Conservation (phyloP, 2,329 filamentous ascomycete genomes). For the Alternaria brassicae region DNA sequence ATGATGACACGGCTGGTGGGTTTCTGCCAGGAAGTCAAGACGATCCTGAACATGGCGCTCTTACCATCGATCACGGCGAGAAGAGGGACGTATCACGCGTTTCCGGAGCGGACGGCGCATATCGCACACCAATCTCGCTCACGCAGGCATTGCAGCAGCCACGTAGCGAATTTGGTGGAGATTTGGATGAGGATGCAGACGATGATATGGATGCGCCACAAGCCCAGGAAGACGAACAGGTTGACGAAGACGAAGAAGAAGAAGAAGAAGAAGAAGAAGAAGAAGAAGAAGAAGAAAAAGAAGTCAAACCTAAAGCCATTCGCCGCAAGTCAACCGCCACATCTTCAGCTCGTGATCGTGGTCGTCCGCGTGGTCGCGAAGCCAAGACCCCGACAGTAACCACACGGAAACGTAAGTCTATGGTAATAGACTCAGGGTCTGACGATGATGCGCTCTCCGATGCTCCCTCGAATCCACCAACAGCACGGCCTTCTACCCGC, state of each 20-base stretch:
- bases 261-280: conserved; percentile 12
- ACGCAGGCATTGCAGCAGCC: conserved; percentile 39
- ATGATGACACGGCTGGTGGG: conserved; percentile 44
- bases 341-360: background rate
- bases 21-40: conserved; percentile 51
- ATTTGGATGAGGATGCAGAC: background rate
- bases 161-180: conserved; percentile 1
- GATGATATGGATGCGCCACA: conserved; percentile 5
- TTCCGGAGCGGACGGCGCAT: conserved; percentile 16
- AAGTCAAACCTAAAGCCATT: conserved; percentile 1
- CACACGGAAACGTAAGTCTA: conserved; percentile 16
- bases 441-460: conserved; percentile 22
- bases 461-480: conserved; percentile 11
- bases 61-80: conserved; percentile 46
- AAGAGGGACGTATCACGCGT: conserved; percentile 8
- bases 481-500: conserved; percentile 17
- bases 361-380: conserved; percentile 5
- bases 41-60: conserved; percentile 38
- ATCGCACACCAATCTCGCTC: conserved; percentile 48
- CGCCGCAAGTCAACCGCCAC: conserved; percentile 18
- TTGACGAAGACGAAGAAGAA: conserved; percentile 46
- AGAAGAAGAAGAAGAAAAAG: conserved; percentile 40
- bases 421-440: conserved; percentile 12
- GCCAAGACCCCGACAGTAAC: conserved; percentile 14
- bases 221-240: conserved; percentile 55